Evolutionary conservation across 768 basidiomycete genomes (phyloP).

Genomic region (Punctularia strigosozonata): DNA sequence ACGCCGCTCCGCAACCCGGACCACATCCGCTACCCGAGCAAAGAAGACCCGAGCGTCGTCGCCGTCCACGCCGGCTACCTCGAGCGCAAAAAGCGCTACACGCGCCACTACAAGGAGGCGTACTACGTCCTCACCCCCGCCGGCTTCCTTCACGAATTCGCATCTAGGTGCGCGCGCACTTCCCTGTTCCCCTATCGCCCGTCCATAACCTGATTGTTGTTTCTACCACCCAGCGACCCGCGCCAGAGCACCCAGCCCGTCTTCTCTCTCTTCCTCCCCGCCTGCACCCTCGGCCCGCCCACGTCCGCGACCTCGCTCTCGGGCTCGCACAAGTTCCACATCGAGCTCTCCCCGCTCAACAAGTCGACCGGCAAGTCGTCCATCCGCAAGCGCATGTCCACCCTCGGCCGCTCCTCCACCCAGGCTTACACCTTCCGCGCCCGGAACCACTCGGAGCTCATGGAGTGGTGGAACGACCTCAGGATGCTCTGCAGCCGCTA

Average conservation of each 20-base stretch:
- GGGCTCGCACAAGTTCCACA: slow-evolving; percentile 90
- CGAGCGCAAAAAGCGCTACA: slow-evolving; percentile 94
- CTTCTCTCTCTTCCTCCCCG: slow-evolving; percentile 86
- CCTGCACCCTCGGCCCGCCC: slow-evolving; percentile 92
- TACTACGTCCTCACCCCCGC: slow-evolving; percentile 93
- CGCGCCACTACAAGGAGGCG: slow-evolving; percentile 70
- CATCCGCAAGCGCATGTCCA: slow-evolving; percentile 24
- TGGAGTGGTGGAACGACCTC: slow-evolving; percentile 99
- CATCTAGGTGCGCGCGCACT: too few relatives aligned
- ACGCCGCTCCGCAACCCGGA: slow-evolving; percentile 80
- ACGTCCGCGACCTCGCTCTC: slow-evolving; percentile 49
- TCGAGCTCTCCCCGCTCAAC: slow-evolving; percentile 84
- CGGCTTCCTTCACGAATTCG: slow-evolving; percentile 91
- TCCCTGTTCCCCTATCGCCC: too few relatives aligned
- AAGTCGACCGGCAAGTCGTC: slow-evolving; percentile 52
- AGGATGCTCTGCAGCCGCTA: slow-evolving; percentile 90
- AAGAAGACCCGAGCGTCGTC: slow-evolving; percentile 77
- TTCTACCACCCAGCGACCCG: slow-evolving; percentile 74
- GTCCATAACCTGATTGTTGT: too few relatives aligned
- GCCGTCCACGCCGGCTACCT: slow-evolving; percentile 84
- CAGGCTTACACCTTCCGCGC: slow-evolving; percentile 87
- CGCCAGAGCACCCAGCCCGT: slow-evolving; percentile 44
- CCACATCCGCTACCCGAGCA: slow-evolving; percentile 75
- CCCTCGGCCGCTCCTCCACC: slow-evolving; percentile 24
- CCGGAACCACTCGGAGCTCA: slow-evolving; percentile 89